Evolutionary conservation across 2,329 filamentous ascomycete species (phyloP).

Genomic region (Trichoderma breve): DNA sequence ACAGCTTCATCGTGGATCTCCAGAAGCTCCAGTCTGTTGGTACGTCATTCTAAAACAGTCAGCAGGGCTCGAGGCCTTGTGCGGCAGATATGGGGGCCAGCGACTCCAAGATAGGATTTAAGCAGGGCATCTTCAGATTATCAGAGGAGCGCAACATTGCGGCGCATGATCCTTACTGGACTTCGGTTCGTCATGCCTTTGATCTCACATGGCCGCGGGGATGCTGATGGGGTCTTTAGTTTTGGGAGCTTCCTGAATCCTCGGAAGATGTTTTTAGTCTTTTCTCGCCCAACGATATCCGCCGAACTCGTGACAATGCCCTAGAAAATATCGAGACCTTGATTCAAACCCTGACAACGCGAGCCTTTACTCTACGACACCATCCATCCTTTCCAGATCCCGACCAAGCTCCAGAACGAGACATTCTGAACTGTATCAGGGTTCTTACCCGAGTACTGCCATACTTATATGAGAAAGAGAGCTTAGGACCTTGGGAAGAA

Average conservation of each 20-base stretch:
- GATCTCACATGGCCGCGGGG: not conserved
- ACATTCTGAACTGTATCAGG: constrained; percentile 93
- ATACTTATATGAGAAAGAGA: constrained; percentile 87
- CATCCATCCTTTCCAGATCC: constrained; percentile 88
- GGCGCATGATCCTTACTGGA: constrained; percentile 89
- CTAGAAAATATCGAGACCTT: constrained; percentile 88
- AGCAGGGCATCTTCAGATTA: constrained; percentile 94
- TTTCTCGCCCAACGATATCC: constrained; percentile 85
- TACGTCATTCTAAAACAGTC: constrained; percentile 17
- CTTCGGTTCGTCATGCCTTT: constrained; percentile 62
- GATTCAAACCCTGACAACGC: constrained; percentile 77
- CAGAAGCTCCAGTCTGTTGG: constrained; percentile 15
- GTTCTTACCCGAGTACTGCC: constrained; percentile 86
- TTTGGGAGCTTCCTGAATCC: constrained; percentile 96
- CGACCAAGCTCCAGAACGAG: constrained; percentile 77
- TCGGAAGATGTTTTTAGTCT: constrained; percentile 96
- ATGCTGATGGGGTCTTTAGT: constrained; percentile 50
- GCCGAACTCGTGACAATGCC: constrained; percentile 79
- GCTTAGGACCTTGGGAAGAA: constrained; percentile 81
- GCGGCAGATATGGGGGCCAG: constrained; percentile 78
- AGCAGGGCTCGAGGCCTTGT: constrained; percentile 26
- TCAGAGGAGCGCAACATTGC: constrained; percentile 89
- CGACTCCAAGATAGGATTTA: constrained; percentile 98
- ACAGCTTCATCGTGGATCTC: constrained; percentile 18
- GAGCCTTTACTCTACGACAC: constrained; percentile 77